Conservation (phyloP, 2,329 filamentous ascomycete species). For the Exophiala sp. region DNA sequence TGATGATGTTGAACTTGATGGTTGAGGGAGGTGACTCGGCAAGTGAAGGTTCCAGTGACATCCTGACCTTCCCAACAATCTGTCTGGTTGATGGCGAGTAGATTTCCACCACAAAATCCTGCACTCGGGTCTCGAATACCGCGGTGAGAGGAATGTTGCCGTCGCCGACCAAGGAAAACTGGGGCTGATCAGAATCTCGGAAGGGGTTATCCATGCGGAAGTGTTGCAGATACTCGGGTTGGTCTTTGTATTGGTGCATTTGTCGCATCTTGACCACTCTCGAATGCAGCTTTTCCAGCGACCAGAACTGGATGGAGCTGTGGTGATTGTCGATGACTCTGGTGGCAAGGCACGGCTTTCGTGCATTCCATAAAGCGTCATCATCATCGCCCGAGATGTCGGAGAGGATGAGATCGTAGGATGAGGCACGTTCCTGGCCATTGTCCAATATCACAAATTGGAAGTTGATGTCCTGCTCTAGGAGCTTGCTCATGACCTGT, state of each 20-base stretch:
- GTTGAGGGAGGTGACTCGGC: slow-evolving; percentile 87
- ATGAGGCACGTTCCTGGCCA: slow-evolving; percentile 83
- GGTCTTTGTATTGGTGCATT: slow-evolving; percentile 92
- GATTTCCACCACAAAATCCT: slow-evolving; percentile 88
- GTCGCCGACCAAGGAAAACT: slow-evolving; percentile 88
- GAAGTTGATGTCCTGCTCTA: slow-evolving; percentile 87
- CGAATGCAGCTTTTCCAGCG: slow-evolving; percentile 81
- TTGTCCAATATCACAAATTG: slow-evolving; percentile 89
- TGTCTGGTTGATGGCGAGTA: slow-evolving; percentile 87
- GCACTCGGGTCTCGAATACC: slow-evolving; percentile 89
- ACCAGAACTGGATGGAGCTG: slow-evolving; percentile 85
- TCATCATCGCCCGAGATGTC: slow-evolving; percentile 84
- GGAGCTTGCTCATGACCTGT: slow-evolving; percentile 94
- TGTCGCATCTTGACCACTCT: slow-evolving; percentile 89
- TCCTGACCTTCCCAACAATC: slow-evolving; percentile 80
- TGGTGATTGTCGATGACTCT: slow-evolving; percentile 87
- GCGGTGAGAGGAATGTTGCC: slow-evolving; percentile 85
- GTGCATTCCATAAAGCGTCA: slow-evolving; percentile 68
- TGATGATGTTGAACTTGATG: slow-evolving; percentile 96
- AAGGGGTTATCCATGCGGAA: slow-evolving; percentile 92
- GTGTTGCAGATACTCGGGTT: slow-evolving; percentile 89
- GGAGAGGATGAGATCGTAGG: slow-evolving; percentile 93
- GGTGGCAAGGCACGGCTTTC: slow-evolving; percentile 85
- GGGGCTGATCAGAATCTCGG: slow-evolving; percentile 80
- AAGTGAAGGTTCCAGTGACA: slow-evolving; percentile 88